Base-by-base conservation (phyloP, 495 filamentous ascomycete genomes). In the Neurospora sp. region DNA sequence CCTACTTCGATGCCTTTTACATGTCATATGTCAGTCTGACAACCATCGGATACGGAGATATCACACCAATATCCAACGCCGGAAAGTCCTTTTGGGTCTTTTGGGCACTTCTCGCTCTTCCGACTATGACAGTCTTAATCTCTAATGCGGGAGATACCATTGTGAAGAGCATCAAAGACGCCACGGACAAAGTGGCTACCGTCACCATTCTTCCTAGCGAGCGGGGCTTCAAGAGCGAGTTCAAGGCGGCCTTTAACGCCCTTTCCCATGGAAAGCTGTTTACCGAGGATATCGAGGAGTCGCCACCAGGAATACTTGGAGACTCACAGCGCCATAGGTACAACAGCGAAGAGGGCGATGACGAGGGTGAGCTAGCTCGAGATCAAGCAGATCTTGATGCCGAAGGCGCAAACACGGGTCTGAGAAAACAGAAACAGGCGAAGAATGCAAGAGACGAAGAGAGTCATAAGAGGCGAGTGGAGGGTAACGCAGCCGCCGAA, bases 31-130 rank as follows among this genome's bases (percentile, higher is more conserved):
- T 89, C 4, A 88, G 89, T 4, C 85, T 97, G 41, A 84, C 94
- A 7, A 97, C 94, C 2, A 93, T 97, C 70, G 94, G 94, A 0
- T 97, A 94, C 76, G 94, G 94, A 4, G 93, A 97, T 74, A 84
- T 90, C 39, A 88, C 87, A 39, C 92, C 91, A 0, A 80, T 87
- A 9, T 92, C 89, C 40, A 93, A 92, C 74, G 84, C 89, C 3
- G 92, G 91, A 1, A 92, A 90, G 76, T 81, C 91, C 0, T 95
- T 96, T 77, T 97, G 96, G 81, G 91, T 98, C 9, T 89, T 97
- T 74, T 98, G 94, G 94, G 91, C 91, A 31, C 81, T 97, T 4
- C 86, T 97, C 4, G 93, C 94, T 3, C 83, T 97, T 2, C 94
- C 94, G 2, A 89, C 91, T 4, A 87, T 94, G 77, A 97, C 94